Conservation (phyloP, 352 stramenopile species). For the Phytophthora megakarya region DNA sequence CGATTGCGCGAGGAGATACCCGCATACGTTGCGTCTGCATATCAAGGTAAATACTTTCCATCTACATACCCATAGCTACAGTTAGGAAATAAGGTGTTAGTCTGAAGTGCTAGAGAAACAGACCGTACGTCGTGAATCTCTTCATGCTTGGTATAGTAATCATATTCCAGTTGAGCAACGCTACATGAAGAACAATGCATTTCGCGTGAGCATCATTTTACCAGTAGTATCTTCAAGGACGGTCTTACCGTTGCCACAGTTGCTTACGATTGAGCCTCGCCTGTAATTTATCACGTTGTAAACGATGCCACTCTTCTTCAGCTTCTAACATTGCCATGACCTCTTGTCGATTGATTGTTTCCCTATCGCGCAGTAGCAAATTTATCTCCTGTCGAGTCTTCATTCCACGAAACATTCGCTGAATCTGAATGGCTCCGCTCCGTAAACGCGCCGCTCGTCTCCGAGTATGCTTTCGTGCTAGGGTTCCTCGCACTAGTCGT, state of each 20-base stretch:
- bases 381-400: slow-evolving; percentile 43
- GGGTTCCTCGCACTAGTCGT: slow-evolving; percentile 53
- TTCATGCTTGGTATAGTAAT: slow-evolving; percentile 67
- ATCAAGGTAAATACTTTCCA: slow-evolving; percentile 83
- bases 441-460: slow-evolving; percentile 19
- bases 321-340: slow-evolving; percentile 70
- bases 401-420: slow-evolving; percentile 72
- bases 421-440: slow-evolving; percentile 53
- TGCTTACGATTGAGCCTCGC: slow-evolving; percentile 58
- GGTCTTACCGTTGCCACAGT: slow-evolving; percentile 54
- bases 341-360: slow-evolving; percentile 69
- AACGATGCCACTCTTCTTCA: slow-evolving; percentile 70
- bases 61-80: slow-evolving; percentile 34
- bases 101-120: too few relatives aligned
- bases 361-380: slow-evolving; percentile 53
- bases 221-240: neutral
- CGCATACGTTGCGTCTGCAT: slow-evolving; percentile 79
- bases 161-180: slow-evolving; percentile 64
- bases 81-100: too few relatives aligned
- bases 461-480: slow-evolving; percentile 46
- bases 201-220: neutral
- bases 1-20: slow-evolving; percentile 75
- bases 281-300: slow-evolving; percentile 63
- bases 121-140: slow-evolving; percentile 63
- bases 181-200: slow-evolving; percentile 27